Evolutionary conservation across 2,329 filamentous ascomycete species (phyloP).

Genomic region (Zymoseptoria passerinii): DNA sequence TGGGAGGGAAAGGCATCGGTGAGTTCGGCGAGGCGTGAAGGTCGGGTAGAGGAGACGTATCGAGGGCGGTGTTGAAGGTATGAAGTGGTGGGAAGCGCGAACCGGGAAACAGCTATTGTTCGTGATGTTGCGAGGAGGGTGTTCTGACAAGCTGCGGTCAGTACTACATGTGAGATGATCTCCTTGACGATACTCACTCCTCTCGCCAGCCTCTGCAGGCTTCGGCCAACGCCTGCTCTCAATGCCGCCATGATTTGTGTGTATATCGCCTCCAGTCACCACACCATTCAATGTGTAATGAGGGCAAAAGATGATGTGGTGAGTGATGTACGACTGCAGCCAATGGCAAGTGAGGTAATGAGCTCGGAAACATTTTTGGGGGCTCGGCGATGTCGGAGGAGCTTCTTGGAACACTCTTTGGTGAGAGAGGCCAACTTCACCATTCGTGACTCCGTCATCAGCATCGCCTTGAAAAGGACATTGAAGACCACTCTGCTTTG

Average conservation of each 20-base stretch:
- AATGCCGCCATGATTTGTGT: conserved; percentile 13
- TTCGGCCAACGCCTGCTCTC: conserved; percentile 13
- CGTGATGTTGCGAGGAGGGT: conserved; percentile 2
- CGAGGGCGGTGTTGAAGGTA: conserved; percentile 22
- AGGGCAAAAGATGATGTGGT: not conserved
- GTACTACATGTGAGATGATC: not conserved
- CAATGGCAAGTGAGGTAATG: conserved; percentile 13
- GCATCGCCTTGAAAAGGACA: no score
- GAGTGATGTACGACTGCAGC: not conserved
- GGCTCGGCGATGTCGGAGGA: not conserved
- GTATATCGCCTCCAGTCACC: not conserved
- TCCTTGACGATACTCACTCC: conserved; percentile 9
- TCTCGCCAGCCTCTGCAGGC: conserved; percentile 15
- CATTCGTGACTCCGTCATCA: not conserved
- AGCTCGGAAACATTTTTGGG: not conserved
- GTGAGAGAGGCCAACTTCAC: not conserved
- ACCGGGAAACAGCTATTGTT: conserved; percentile 1
- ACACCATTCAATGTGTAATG: not conserved
- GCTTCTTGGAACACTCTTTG: not conserved
- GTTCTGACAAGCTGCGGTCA: conserved; percentile 1
- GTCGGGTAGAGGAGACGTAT: conserved; percentile 18
- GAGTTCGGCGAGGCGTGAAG: conserved; percentile 22
- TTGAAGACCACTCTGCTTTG: not conserved
- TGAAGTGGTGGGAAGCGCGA: conserved; percentile 1
- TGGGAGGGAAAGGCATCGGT: conserved; percentile 57